Conservation (phyloP, 257 asterid genomes). For the Leptodermis oblonga region DNA sequence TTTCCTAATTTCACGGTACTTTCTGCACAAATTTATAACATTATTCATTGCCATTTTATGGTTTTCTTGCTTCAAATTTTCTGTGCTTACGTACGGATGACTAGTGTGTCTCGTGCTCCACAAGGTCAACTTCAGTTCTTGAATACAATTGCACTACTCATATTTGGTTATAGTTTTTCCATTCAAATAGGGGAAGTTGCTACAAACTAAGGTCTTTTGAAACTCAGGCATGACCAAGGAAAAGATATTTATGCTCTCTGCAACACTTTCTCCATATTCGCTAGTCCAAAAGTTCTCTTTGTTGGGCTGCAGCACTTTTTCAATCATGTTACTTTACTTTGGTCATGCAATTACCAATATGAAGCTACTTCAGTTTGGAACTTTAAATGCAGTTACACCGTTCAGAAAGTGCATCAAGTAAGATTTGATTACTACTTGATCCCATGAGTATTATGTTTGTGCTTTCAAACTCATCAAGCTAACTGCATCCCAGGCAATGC, state of each 20-base stretch:
- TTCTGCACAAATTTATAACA: not conserved
- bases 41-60: not conserved
- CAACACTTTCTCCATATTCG: not conserved
- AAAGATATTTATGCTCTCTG: not conserved
- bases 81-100: not conserved
- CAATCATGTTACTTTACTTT: not conserved
- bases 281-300: not conserved
- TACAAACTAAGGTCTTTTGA: not conserved
- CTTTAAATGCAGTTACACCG: not conserved
- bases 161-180: not conserved
- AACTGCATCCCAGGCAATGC: not conserved
- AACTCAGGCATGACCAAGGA: not conserved
- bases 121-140: not conserved
- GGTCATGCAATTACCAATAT: not conserved
- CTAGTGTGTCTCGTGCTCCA: not conserved
- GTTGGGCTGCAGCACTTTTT: not conserved
- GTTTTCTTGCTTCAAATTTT: not conserved
- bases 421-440: not conserved
- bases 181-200: not conserved
- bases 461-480: not conserved
- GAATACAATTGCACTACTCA: not conserved
- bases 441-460: not conserved
- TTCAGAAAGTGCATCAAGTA: not conserved
- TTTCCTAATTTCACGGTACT: slow-evolving; percentile 81
- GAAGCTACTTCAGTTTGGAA: not conserved